Evolutionary conservation across 2,329 filamentous ascomycete genomes (phyloP), one percentile per base, ranked within the genome.

Genomic region (Apiospora kogelbergensis): DNA sequence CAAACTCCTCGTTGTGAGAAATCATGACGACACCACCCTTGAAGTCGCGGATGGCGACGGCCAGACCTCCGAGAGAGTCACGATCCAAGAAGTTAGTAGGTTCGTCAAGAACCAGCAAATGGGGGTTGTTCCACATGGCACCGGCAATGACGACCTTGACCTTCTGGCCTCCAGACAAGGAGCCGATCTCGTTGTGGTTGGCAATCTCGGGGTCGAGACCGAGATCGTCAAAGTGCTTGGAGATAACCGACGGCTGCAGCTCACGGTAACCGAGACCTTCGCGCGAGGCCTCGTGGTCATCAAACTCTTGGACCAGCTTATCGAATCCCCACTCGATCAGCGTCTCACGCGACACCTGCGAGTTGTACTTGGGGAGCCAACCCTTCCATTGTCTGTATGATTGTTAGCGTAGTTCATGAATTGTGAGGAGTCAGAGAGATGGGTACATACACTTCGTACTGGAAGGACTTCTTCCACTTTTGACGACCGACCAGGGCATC

Each of bases 71-170:
- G 22, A 99, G 91, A 20, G 95, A 97, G 83, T 99, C 96, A 76
- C 96, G 94, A 79, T 99, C 96, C 85, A 99, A 90, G 88, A 98
- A 99, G 85, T 99, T 99, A 80, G 96, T 98, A 69, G 96, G 96
- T 84, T 99, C 95, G 87, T 99, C 96, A 30, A 99, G 91, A 65
- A 99, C 96, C 71, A 99, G 89, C 77, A 99, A 84, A 84, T 99
- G 96, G 0, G 96, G 96, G 85, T 98, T 98, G 85, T 98, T 98
- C 95, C 95, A 97, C 94, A 97, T 97, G 75, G 94, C 93, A 77
- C 93, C 93, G 3, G 94, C 96, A 75, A 99, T 90, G 72, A 99
- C 96, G 64, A 99, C 96, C 88, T 99, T 99, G 84, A 99, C 96
- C 83, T 98, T 98, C 80, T 99, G 96, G 17, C 96, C 96, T 82